Percentiles rank a stretch among this genome's conserved stretches.
These are phyloP conservation scores for Microcyclosporella mali DNA, from an alignment of 2,329 filamentous ascomycete species.

Conservation along the genomic window DNA sequence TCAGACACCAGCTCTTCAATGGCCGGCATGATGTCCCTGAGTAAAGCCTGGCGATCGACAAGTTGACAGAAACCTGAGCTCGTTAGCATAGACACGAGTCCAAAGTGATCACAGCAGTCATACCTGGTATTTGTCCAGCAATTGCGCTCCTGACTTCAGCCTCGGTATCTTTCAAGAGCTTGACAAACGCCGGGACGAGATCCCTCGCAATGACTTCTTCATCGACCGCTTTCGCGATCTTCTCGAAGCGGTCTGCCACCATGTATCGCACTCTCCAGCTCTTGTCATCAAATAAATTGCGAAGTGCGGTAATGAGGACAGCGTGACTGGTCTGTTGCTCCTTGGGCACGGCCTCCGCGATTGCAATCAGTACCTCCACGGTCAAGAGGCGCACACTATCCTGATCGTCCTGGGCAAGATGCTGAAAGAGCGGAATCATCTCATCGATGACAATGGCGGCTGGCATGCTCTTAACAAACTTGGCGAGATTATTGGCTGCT, in stretches of 20 bases:
- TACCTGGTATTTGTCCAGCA: constrained; percentile 88
- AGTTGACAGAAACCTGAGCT: constrained; percentile 76
- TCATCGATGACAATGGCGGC: constrained; percentile 88
- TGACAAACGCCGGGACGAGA: constrained; percentile 92
- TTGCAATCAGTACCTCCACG: constrained; percentile 91
- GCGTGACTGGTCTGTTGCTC: constrained; percentile 97
- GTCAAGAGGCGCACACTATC: constrained; percentile 94
- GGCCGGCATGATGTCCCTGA: constrained; percentile 94
- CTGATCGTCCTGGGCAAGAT: constrained; percentile 92
- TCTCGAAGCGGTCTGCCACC: constrained; percentile 97
- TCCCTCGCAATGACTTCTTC: constrained; percentile 93
- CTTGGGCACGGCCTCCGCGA: constrained; percentile 95
- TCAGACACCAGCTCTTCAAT: constrained; percentile 96
- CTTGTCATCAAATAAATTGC: constrained; percentile 96
- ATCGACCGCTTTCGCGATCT: constrained; percentile 98
- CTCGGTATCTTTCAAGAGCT: constrained; percentile 94
- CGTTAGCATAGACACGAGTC: constrained; percentile 22
- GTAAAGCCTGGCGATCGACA: constrained; percentile 77
- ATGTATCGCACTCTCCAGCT: constrained; percentile 99
- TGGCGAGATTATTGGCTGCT: constrained; percentile 90
- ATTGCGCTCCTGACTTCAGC: constrained; percentile 96
- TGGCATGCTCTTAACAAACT: constrained; percentile 96
- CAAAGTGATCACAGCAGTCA: constrained; percentile 9
- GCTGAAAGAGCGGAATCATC: constrained; percentile 98
- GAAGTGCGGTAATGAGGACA: constrained; percentile 80